Evolutionary conservation across 192 early-diverging fungal species (phyloP), one percentile per base, ranked within the genome.

Genomic region (Martensiomyces pterosporus): DNA sequence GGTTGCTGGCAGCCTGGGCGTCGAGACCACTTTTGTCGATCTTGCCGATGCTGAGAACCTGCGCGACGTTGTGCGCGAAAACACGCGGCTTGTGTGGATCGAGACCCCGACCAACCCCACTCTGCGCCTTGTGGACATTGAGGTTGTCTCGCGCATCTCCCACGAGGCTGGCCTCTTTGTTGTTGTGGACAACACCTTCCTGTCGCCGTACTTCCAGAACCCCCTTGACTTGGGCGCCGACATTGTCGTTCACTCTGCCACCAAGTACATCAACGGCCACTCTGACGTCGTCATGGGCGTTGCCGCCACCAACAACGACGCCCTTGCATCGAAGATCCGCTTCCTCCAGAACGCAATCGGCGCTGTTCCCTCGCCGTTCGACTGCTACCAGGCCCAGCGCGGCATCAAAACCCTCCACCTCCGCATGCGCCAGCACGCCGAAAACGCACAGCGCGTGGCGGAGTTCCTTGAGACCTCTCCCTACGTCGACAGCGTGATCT

Each of bases 341-440:
- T 99, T 99, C 70, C 71, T 97, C 56, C 94, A 97, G 78, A 99
- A 99, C 76, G 81, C 93, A n/a, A 91, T 94, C 42, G 96, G 96
- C 39, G 91, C 90, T 22, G 85, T 97, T 19, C 96, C 96, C 13
- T 85, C 84, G 27, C 84, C 94, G n/a, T 97, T 99, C 56, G 96
- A 99, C 70, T 94, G 89, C 67, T 97, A 85, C 77, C 68, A 96
- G 57, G 96, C 96, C 24, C 82, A 92, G 73, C 82, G 94, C 56
- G 94, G 96, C 37, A 61, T 97, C 29, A 97, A 94, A 80, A 99
- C 96, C 2, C 80, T 99, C 16, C 89, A 94, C 60, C 60, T 99
- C 46, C 87, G 96, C 42, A 98, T 97, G 93, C 76, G 81, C 49
- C 86, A 85, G 58, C 96, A 97, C 62, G 88, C 84, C 24, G 47